Conservation (phyloP, 257 asterid genomes). For the Galeopsis tetrahit region DNA sequence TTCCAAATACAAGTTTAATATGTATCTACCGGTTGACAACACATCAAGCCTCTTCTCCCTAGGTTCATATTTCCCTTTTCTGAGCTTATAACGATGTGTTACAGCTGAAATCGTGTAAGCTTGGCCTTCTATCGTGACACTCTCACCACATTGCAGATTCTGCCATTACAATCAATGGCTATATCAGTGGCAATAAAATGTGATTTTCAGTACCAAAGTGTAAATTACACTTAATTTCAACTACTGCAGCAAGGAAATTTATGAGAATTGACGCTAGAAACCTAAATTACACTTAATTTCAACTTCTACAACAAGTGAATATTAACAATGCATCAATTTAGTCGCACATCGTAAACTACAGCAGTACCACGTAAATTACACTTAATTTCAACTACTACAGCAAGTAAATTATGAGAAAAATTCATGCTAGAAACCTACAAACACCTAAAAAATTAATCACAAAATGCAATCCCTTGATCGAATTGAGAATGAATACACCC, state of each 20-base stretch:
- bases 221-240: not conserved
- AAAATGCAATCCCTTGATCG: not conserved
- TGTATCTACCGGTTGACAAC: constrained; percentile 84
- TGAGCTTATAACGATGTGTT: constrained; percentile 90
- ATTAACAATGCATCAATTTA: too few species aligned
- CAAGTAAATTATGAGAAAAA: not conserved
- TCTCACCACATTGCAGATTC: constrained; percentile 92
- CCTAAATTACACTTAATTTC: not conserved
- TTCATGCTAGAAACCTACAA: not conserved
- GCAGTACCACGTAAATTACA: not conserved
- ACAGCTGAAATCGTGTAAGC: constrained; percentile 85
- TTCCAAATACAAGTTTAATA: constrained; percentile 79
- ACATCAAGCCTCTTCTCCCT: constrained; percentile 93
- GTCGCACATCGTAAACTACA: too few species aligned
- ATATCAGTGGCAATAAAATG: constrained; percentile 3
- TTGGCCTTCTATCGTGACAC: constrained; percentile 84
- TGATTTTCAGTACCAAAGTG: constrained; percentile 8
- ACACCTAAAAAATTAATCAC: not conserved
- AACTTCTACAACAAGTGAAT: too few species aligned
- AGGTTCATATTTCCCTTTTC: constrained; percentile 93
- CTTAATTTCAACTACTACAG: constrained; percentile 6
- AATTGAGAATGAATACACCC: not conserved
- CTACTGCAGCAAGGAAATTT: not conserved
- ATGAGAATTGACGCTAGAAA: constrained; percentile 8
- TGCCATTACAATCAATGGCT: constrained; percentile 40